phyloP scores from a whole-genome alignment of 768 basidiomycete genomes.

The Termitomyces eurrhizus region DNA sequence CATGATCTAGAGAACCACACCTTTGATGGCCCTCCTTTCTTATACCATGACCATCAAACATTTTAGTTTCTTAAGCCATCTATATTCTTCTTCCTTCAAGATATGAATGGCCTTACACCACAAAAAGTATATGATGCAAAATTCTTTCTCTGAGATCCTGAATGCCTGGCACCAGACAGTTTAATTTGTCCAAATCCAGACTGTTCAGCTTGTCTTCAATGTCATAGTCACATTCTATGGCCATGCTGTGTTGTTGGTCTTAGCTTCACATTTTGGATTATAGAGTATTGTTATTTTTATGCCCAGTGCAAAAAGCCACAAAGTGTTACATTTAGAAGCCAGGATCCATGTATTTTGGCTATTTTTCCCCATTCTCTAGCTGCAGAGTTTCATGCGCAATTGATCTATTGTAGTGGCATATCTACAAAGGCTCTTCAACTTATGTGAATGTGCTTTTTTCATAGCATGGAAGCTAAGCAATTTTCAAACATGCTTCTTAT shows the following conservation, averaged over 20 bases:
- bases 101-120: constrained; percentile 5
- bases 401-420: constrained; percentile 19
- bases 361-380: constrained; percentile 4
- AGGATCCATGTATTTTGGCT: constrained; percentile 6
- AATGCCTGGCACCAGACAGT: background rate
- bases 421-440: constrained; percentile 13
- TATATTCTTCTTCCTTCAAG: background rate
- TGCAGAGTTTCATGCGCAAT: constrained; percentile 18
- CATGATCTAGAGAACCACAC: background rate
- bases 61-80: constrained; percentile 5
- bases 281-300: constrained; percentile 12
- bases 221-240: constrained; percentile 4
- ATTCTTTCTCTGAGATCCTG: constrained; percentile 17
- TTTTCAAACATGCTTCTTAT: constrained; percentile 19
- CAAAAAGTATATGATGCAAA: constrained; percentile 6
- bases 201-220: constrained; percentile 5
- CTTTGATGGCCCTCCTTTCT: background rate
- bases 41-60: constrained; percentile 5
- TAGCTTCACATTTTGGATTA: constrained; percentile 13
- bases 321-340: constrained; percentile 9
- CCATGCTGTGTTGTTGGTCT: constrained; percentile 14
- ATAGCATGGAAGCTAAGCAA: constrained; percentile 22
- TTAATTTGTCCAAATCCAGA: constrained; percentile 12
- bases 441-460: constrained; percentile 18
- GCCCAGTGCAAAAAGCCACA: background rate